Conservation (phyloP, 1,284 basidiomycete genomes). For the Sparassis latifolia region DNA sequence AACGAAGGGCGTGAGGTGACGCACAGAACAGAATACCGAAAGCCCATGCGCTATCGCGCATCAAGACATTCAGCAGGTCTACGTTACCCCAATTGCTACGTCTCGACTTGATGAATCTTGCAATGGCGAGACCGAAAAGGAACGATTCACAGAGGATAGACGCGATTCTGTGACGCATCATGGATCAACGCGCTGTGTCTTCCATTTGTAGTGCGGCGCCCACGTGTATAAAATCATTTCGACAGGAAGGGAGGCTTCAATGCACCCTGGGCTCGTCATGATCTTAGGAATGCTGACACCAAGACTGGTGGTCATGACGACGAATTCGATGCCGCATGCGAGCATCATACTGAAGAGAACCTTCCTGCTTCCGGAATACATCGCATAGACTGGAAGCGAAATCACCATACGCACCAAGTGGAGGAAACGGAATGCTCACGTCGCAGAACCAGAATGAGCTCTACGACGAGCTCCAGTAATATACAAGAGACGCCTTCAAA, state of each 20-base stretch:
- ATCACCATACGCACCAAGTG: background rate
- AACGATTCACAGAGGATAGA: constrained; percentile 30
- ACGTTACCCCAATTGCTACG: constrained; percentile 26
- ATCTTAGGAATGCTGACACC: constrained; percentile 22
- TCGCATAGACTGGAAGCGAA: constrained; percentile 24
- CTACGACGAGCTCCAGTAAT: constrained; percentile 23
- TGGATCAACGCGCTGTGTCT: background rate
- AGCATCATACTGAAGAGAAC: constrained; percentile 17
- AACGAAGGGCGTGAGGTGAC: too few relatives aligned
- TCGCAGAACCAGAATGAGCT: constrained; percentile 27
- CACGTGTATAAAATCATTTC: constrained; percentile 25
- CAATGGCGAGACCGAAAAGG: constrained; percentile 28
- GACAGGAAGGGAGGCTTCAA: constrained; percentile 19
- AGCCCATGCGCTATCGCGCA: constrained; percentile 31
- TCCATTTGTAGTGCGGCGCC: constrained; percentile 2
- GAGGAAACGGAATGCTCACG: constrained; percentile 10
- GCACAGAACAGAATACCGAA: constrained; percentile 21
- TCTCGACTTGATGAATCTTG: constrained; percentile 24
- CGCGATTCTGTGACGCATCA: constrained; percentile 24
- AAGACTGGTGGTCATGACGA: constrained; percentile 22
- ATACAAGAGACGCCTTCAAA: constrained; percentile 25
- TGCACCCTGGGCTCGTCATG: constrained; percentile 18
- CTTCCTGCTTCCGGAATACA: constrained; percentile 19
- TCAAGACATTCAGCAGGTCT: constrained; percentile 25
- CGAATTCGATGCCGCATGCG: constrained; percentile 19